Evolutionary conservation across 2,329 filamentous ascomycete species (phyloP), one percentile per base, ranked within the genome.

Genomic region (Epichloe coenophiala): DNA sequence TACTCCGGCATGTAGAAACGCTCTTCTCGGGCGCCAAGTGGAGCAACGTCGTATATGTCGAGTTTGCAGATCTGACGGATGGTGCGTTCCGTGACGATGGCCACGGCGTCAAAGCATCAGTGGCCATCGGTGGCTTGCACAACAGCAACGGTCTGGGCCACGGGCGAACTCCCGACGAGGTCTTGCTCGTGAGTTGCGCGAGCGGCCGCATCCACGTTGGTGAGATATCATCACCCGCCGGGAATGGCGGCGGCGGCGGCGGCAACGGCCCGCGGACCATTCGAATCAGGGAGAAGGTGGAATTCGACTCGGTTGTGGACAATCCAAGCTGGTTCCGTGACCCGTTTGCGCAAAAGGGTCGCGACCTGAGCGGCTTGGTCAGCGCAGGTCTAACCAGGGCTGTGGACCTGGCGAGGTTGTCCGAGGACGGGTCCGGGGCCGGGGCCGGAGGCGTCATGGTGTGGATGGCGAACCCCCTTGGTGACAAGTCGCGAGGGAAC

Each of bases 241-340:
- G 21, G 4, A 51, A 57, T 1, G 48, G 56, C 3, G 53, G 56
- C 3, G 52, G 15, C 41, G 4, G 4, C 21, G 21, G 56, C 3
- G 52, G 4, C 21, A 4, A 56, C 3, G 52, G 54, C 4, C 52
- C 55, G 5, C 52, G 55, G 15, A 41, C 36, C 11, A 56, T 66
- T 4, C 3, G 52, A 2, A 50, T 81, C 5, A 55, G 61, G 8
- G 71, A 76, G 3, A 60, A 62, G 0, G 54, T 81, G 15, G 53
- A 65, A 1, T 53, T 78, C 3, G 70, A 75, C 37, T 66, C 67
- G 1, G 57, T 67, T 3, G 63, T 76, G 12, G 79, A 83, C 56
- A 83, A 83, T 53, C 78, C 79, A 0, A 72, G 61, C 56, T 83
- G 74, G 60, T 83, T 77, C 57, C 51, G 59, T 0, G 80, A 83